These are phyloP conservation scores for Basipetospora chlamydospora DNA, from an alignment of 2,329 filamentous ascomycete genomes.

Conservation along the genomic window DNA sequence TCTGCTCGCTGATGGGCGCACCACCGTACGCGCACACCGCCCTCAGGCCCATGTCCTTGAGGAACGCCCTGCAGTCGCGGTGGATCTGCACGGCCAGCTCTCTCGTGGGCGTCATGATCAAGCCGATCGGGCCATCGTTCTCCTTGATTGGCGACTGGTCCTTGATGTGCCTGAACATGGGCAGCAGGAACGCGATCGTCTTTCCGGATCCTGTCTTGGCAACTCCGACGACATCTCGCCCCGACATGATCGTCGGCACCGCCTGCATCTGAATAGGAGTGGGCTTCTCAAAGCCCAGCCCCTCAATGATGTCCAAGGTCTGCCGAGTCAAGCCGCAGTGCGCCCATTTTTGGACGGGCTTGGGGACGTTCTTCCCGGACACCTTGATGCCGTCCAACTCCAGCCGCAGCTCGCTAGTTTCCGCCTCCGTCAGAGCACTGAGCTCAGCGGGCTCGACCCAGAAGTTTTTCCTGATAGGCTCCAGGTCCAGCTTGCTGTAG, in stretches of 20 bases:
- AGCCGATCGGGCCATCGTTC: constrained; percentile 71
- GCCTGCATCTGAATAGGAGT: constrained; percentile 94
- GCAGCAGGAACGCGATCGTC: constrained; percentile 85
- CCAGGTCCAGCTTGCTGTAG: constrained; percentile 73
- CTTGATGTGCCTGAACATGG: constrained; percentile 96
- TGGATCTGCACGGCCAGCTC: constrained; percentile 92
- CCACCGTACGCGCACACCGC: constrained; percentile 91
- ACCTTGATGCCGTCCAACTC: constrained; percentile 96
- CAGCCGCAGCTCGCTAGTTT: constrained; percentile 65
- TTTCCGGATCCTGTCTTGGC: too few relatives aligned
- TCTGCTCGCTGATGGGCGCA: constrained; percentile 92
- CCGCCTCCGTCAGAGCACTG: constrained; percentile 67
- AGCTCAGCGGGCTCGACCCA: constrained; percentile 84
- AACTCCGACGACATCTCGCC: constrained; percentile 90
- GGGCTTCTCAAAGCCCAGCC: constrained; percentile 71
- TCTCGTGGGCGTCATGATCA: constrained; percentile 89
- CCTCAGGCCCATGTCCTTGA: constrained; percentile 72
- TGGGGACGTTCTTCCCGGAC: constrained; percentile 73
- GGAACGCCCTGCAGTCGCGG: constrained; percentile 83
- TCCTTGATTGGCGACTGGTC: constrained; percentile 73
- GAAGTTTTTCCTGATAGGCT: constrained; percentile 83
- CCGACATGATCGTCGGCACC: constrained; percentile 88
- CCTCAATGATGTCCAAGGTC: constrained; percentile 71
- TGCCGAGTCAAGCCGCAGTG: constrained; percentile 83
- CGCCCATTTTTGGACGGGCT: constrained; percentile 91